phyloP scores from a whole-genome alignment of 148 eudicot genomes.

The Salicornia ramosissima region DNA sequence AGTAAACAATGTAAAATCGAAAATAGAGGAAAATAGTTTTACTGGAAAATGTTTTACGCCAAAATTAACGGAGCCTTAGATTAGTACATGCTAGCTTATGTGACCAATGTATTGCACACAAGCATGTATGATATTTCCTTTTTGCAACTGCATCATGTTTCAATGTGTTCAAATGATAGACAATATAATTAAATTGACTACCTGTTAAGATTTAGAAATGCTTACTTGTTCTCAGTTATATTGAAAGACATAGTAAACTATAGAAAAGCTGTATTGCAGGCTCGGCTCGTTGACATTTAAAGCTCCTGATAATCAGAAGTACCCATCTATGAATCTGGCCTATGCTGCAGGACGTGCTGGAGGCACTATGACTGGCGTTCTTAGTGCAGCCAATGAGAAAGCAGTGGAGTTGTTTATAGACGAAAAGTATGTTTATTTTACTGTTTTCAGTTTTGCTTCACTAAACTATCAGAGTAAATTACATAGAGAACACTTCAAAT shows the following conservation, averaged over 20 bases:
- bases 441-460: background rate
- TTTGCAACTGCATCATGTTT: background rate
- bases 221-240: background rate
- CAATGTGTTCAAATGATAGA: background rate
- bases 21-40: too few species aligned
- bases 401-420: conserved; percentile 92
- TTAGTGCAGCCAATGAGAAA: conserved; percentile 96
- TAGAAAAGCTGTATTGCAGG: conserved; percentile 48
- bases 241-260: conserved; percentile 11
- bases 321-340: conserved; percentile 94
- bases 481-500: background rate
- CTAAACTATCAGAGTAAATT: background rate
- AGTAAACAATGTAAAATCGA: too few species aligned
- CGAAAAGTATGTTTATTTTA: conserved; percentile 57
- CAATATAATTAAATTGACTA: background rate
- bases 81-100: too few species aligned
- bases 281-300: conserved; percentile 85
- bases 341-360: conserved; percentile 95
- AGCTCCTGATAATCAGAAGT: conserved; percentile 88
- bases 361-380: conserved; percentile 97
- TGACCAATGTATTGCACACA: background rate
- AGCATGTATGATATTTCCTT: background rate
- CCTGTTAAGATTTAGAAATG: background rate
- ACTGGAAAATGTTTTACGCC: too few species aligned
- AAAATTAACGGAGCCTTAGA: too few species aligned